phyloP scores from a whole-genome alignment of 345 rosid species.

The Lepidium sativum region DNA sequence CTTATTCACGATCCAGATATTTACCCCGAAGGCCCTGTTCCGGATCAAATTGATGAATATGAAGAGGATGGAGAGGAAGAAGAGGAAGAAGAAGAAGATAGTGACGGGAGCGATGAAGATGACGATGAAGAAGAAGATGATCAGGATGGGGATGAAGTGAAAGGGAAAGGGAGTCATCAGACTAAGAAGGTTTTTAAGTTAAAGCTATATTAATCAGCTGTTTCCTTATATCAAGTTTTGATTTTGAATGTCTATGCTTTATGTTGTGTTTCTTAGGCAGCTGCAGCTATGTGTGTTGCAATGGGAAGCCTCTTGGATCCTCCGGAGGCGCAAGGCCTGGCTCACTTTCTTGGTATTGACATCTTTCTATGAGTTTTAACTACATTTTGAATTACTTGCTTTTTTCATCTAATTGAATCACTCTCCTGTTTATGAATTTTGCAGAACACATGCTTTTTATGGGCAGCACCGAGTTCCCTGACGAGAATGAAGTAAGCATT shows the following conservation, averaged over 20 bases:
- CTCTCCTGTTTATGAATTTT: not conserved
- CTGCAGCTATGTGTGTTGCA: slow-evolving; percentile 98
- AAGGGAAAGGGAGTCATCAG: slow-evolving; percentile 37
- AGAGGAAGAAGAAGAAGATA: slow-evolving; percentile 27
- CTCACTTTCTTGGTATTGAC: slow-evolving; percentile 83
- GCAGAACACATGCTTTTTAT: slow-evolving; percentile 99
- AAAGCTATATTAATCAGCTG: not conserved
- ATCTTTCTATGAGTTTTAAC: not conserved
- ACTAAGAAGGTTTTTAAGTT: slow-evolving; percentile 51
- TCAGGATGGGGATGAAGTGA: slow-evolving; percentile 19
- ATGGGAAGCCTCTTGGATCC: slow-evolving; percentile 98
- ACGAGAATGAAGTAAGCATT: slow-evolving; percentile 84
- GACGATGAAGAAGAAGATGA: slow-evolving; percentile 25
- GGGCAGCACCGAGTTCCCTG: slow-evolving; percentile 91
- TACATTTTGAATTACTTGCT: not conserved
- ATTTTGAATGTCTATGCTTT: not conserved
- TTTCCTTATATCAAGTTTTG: not conserved
- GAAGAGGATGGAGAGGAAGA: slow-evolving; percentile 32
- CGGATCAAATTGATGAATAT: slow-evolving; percentile 19
- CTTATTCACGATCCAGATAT: slow-evolving; percentile 96
- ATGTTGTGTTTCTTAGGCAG: slow-evolving; percentile 51
- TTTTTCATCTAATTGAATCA: not conserved
- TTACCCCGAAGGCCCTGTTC: slow-evolving; percentile 38
- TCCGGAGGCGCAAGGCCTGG: slow-evolving; percentile 88
- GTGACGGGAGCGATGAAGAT: slow-evolving; percentile 22